Conservation (phyloP, 108 stramenopile genomes). For the Pelagomonas calceolata region DNA sequence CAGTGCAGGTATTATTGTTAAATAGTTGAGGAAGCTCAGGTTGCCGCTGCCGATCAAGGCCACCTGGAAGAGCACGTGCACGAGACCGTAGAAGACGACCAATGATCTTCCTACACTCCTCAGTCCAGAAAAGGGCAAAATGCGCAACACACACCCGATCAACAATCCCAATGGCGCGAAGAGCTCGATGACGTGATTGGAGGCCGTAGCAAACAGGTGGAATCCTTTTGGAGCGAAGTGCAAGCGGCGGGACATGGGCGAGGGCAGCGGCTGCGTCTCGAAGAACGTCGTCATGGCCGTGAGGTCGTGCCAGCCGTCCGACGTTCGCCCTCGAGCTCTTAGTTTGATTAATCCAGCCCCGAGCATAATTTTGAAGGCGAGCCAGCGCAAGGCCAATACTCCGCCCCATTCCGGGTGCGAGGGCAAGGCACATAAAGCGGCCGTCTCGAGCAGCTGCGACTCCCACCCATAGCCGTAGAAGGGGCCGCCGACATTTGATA, state of each 20-base stretch:
- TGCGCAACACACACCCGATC: background rate
- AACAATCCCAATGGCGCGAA: too few species aligned
- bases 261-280: slow-evolving; percentile 35
- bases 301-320: slow-evolving; percentile 30
- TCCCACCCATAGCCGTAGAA: too few species aligned
- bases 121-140: too few species aligned
- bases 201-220: too few species aligned
- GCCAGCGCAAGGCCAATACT: slow-evolving; percentile 17
- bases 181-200: slow-evolving; percentile 4
- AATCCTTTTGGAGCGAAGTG: slow-evolving; percentile 1
- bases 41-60: slow-evolving; percentile 16
- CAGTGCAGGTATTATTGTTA: slow-evolving; percentile 30
- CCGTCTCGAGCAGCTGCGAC: too few species aligned
- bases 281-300: slow-evolving; percentile 35
- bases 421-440: too few species aligned
- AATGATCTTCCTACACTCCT: too few species aligned
- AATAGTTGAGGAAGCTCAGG: slow-evolving; percentile 39
- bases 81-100: background rate
- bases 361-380: slow-evolving; percentile 27
- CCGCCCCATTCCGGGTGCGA: too few species aligned
- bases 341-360: slow-evolving; percentile 39
- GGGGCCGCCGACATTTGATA: too few species aligned
- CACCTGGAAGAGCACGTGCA: slow-evolving; percentile 25
- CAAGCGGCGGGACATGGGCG: slow-evolving; percentile 20
- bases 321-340: background rate